phyloP scores from a whole-genome alignment of 495 filamentous ascomycete genomes.

The Penicillium maclennaniae region DNA sequence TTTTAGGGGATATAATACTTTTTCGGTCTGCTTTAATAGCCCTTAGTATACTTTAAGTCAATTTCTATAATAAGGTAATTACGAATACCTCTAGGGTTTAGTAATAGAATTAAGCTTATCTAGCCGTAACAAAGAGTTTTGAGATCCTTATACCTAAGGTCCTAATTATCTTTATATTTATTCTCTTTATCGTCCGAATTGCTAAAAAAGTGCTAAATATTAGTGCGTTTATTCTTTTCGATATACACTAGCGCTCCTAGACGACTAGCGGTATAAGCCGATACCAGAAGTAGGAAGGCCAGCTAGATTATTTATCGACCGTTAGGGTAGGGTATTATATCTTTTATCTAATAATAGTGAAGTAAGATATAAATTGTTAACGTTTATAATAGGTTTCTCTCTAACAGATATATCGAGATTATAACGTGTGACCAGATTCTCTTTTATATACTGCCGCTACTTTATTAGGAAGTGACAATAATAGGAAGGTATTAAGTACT shows the following conservation, averaged over 20 bases:
- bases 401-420: slow-evolving; percentile 10
- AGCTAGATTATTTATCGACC: slow-evolving; percentile 11
- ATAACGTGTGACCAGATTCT: slow-evolving; percentile 6
- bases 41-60: slow-evolving; percentile 13
- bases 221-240: slow-evolving; percentile 2
- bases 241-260: slow-evolving; percentile 10
- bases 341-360: slow-evolving; percentile 9
- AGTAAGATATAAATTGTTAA: slow-evolving; percentile 16
- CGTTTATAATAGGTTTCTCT: slow-evolving; percentile 16
- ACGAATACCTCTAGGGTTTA: slow-evolving; percentile 8
- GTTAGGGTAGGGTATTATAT: slow-evolving; percentile 11
- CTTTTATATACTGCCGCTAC: slow-evolving; percentile 9
- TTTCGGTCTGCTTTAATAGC: slow-evolving; percentile 5
- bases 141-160: slow-evolving; percentile 6
- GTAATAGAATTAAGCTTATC: slow-evolving; percentile 14
- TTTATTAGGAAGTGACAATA: not conserved
- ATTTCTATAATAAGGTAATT: slow-evolving; percentile 14
- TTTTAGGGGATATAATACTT: not conserved
- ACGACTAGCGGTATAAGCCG: slow-evolving; percentile 10
- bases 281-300: slow-evolving; percentile 11
- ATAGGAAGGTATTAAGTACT: not conserved
- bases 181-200: not conserved
- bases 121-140: slow-evolving; percentile 16
- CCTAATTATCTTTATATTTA: not conserved
- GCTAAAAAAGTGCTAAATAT: slow-evolving; percentile 3